These are phyloP conservation scores for Penstemon barbatus DNA, from an alignment of 257 asterid species.

Conservation along the genomic window DNA sequence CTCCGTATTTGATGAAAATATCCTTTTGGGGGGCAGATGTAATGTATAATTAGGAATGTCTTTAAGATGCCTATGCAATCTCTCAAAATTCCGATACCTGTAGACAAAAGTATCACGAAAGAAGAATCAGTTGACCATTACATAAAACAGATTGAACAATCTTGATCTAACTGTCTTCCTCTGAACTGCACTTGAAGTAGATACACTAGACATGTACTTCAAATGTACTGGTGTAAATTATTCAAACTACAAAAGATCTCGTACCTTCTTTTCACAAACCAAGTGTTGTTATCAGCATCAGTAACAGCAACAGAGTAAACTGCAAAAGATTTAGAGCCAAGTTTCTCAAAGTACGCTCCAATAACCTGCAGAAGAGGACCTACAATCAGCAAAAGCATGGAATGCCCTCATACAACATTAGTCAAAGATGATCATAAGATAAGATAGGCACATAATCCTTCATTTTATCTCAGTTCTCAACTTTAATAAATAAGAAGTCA, in stretches of 20 bases:
- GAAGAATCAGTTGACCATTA: conserved; percentile 26
- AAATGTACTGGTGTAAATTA: conserved; percentile 1
- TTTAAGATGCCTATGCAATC: conserved; percentile 82
- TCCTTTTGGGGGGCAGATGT: conserved; percentile 94
- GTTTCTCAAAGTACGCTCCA: conserved; percentile 92
- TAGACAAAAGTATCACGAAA: conserved; percentile 24
- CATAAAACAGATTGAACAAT: conserved; percentile 12
- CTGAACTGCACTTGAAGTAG: not conserved
- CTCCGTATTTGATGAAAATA: conserved; percentile 87
- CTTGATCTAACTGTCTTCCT: conserved; percentile 22
- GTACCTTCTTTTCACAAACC: conserved; percentile 95
- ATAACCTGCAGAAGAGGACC: conserved; percentile 58
- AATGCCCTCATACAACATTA: conserved; percentile 28
- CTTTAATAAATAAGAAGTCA: conserved; percentile 8
- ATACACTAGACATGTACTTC: conserved; percentile 4
- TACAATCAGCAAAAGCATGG: conserved; percentile 30
- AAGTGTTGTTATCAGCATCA: conserved; percentile 65
- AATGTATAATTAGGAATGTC: conserved; percentile 89
- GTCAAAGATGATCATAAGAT: conserved; percentile 18
- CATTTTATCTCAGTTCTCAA: conserved; percentile 20
- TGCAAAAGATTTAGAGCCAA: conserved; percentile 83
- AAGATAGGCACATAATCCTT: conserved; percentile 4
- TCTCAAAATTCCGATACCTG: conserved; percentile 93
- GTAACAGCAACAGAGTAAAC: conserved; percentile 85
- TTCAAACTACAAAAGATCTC: conserved; percentile 23